Conservation (phyloP, 805 yeast species). For the Naumovozyma dairenensis region DNA sequence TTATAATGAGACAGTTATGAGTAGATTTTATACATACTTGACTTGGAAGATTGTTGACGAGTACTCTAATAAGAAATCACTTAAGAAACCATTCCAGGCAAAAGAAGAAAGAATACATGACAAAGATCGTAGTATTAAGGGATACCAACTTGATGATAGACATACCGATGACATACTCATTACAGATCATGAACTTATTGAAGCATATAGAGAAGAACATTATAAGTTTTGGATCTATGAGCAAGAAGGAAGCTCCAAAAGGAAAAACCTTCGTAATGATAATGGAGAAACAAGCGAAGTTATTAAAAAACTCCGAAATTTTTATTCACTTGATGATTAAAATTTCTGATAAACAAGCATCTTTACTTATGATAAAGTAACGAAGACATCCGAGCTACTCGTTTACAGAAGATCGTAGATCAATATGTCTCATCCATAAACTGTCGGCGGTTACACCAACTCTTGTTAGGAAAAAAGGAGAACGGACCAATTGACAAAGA, state of each 20-base stretch:
- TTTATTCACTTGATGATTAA: no score
- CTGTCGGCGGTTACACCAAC: no score
- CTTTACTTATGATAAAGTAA: no score
- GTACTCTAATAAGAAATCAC: no score
- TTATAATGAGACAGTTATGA: constrained; percentile 50
- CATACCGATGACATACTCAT: constrained; percentile 31
- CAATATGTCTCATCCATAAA: no score
- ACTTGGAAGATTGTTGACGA: constrained; percentile 18
- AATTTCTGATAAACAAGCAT: no score
- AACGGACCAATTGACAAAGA: no score
- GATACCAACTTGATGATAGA: constrained; percentile 7
- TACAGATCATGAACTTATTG: constrained; percentile 42
- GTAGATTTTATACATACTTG: constrained; percentile 45
- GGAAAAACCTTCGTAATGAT: constrained; percentile 17
- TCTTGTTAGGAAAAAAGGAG: no score
- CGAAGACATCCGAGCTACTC: no score
- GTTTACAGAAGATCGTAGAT: no score
- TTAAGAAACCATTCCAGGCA: constrained; percentile 3
- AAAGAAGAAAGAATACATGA: constrained; percentile 2
- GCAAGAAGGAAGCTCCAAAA: constrained; percentile 27
- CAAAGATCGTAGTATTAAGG: neutral
- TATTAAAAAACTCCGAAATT: no score
- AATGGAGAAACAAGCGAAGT: no score
- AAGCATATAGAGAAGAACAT: constrained; percentile 35
- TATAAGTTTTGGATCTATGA: constrained; percentile 41